A percentile compares a stretch with the other conserved stretches of the same genome.
These are phyloP conservation scores for Solanum etuberosum DNA, from an alignment of 257 asterid species.

Conservation along the genomic window DNA sequence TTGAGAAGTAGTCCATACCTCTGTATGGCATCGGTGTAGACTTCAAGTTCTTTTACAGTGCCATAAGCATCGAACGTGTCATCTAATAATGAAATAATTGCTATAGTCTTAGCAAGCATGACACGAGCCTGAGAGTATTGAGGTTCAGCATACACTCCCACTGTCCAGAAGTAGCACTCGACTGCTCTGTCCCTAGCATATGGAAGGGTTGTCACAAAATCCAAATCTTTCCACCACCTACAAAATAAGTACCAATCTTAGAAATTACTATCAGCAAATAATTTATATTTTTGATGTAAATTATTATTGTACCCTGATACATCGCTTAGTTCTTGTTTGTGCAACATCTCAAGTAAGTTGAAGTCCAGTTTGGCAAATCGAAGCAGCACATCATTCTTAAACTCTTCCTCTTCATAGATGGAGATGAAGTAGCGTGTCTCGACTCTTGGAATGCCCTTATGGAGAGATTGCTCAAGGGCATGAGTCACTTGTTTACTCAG, in stretches of 20 bases:
- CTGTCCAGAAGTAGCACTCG: neutral
- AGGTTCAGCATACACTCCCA: neutral
- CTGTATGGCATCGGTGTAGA: neutral
- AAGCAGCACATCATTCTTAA: constrained; percentile 5
- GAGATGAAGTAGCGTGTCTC: constrained; percentile 16
- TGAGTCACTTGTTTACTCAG: constrained; percentile 12
- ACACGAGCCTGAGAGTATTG: neutral
- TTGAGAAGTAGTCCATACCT: neutral
- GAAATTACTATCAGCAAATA: neutral
- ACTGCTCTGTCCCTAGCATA: neutral
- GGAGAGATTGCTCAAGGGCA: constrained; percentile 20
- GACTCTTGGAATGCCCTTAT: constrained; percentile 14
- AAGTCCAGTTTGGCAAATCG: constrained; percentile 22
- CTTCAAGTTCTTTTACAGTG: neutral
- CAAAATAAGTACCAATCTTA: neutral
- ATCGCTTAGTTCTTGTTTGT: constrained; percentile 17
- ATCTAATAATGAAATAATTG: neutral
- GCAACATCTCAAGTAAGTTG: constrained; percentile 18
- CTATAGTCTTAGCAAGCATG: neutral
- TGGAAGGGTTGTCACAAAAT: neutral
- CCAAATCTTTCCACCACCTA: neutral
- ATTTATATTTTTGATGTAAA: neutral
- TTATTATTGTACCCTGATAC: constrained; percentile 10
- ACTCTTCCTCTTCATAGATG: constrained; percentile 8
- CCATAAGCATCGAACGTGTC: neutral